Evolutionary conservation across 106 monocot genomes (phyloP), one percentile per base, ranked within the genome.

Genomic region (Triglochin maritima): DNA sequence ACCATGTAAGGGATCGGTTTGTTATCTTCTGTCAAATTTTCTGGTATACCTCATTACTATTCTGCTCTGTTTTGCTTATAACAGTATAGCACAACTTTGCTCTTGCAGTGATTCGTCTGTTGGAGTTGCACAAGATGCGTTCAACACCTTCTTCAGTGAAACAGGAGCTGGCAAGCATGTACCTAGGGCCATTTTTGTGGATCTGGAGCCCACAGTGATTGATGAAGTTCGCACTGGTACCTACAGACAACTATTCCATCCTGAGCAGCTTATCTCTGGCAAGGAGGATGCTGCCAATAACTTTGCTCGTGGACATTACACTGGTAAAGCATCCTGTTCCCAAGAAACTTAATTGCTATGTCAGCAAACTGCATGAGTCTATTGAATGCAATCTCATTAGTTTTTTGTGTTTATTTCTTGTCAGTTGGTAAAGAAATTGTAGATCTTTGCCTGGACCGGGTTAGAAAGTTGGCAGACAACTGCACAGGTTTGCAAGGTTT

Each of bases 381-480:
- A 29, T 29, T 29, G 29, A 29, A 29, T 29, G 29, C 29, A 29
- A 52, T 52, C 9, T 11, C 52, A 50, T 29, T 65, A 50, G 9
- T 49, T 41, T 29, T 4, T 60, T 49, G 1, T 49, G 9, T 59
- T 60, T 49, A 6, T 53, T 3, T 8, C 15, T 14, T 66, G 57
- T 58, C 74, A 74, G 74, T 74, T 41, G 74, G 74, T 11, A 74
- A 74, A 17, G 74, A 67, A 67, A 74, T 74, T 59, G 64, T 74
- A 44, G 74, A 74, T 74, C 46, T 74, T 45, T 74, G 74, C 74
- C 74, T 74, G 49, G 74, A 74, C 16, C 74, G 66, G 46, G 57
- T 74, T 46, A 57, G 66, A 50, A 74, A 74, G 49, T 51, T 74
- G 50, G 74, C 66, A 29, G 74, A 74, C 74, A 74, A 74, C 17